A percentile compares a stretch with the other conserved stretches of the same genome.
Evolutionary conservation across 495 filamentous ascomycete genomes (phyloP).

Genomic region (Aspergillus biplanus): DNA sequence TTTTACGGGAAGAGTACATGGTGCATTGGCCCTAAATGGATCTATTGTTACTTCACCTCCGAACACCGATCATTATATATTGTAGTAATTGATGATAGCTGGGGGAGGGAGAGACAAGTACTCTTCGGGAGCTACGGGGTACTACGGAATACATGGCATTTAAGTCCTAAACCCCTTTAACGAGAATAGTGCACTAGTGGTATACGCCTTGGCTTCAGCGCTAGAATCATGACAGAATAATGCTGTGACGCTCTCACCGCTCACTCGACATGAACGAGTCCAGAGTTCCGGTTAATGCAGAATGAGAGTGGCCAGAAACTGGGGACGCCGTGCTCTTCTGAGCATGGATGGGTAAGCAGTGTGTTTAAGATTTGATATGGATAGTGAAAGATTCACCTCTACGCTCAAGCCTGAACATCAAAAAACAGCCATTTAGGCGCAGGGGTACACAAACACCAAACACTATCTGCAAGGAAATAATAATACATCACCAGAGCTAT

Average conservation of each 20-base stretch:
- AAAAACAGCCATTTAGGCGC: too few relatives aligned
- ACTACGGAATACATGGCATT: not conserved
- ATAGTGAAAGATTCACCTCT: too few relatives aligned
- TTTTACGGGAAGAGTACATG: not conserved
- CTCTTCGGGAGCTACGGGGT: not conserved
- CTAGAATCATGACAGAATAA: conserved; percentile 44
- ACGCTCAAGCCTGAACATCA: too few relatives aligned
- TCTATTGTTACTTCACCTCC: not conserved
- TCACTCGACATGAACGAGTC: not conserved
- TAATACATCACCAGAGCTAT: too few relatives aligned
- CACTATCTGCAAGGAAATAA: too few relatives aligned
- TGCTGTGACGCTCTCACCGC: conserved; percentile 20
- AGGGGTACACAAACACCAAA: too few relatives aligned
- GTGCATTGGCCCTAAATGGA: not conserved
- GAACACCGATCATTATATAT: too few relatives aligned
- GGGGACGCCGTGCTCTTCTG: not conserved
- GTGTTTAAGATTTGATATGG: too few relatives aligned
- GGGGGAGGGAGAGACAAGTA: not conserved
- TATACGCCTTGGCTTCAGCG: conserved; percentile 39
- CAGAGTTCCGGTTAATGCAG: not conserved
- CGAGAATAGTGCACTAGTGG: conserved; percentile 9
- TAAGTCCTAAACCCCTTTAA: too few relatives aligned
- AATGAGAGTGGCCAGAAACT: not conserved
- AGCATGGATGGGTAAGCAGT: not conserved
- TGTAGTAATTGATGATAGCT: too few relatives aligned